Base-by-base conservation (phyloP, 2,329 filamentous ascomycete genomes). In the Ascochyta rabiei region DNA sequence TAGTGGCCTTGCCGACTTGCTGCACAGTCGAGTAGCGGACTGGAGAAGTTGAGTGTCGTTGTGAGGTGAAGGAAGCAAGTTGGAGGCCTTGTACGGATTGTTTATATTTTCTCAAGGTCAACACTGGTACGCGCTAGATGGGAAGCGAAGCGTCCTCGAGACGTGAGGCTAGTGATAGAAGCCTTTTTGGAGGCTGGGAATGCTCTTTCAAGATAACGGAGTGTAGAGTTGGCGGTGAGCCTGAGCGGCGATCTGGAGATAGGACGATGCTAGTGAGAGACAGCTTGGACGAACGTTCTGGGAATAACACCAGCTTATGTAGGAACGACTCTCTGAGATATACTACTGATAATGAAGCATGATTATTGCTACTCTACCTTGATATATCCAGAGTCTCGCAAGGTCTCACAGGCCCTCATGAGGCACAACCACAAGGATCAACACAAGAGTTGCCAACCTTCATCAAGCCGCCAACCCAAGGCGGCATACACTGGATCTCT, bases 51-150 rank as follows among this genome's bases (percentile, higher is more conserved):
- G 40, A 45, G 40, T 24, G 34, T 48, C 21, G 41, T 33, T 31
- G 60, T 63, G 62, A 55, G 58, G 60, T 60, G 49, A 53, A 62
- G 57, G 50, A 55, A 50, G 56, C 58, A 54, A 39, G 26, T 43
- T 39, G 48, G 38, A 57, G 47, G 21, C 34, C 55, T 48, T 26
- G 37, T 41, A 35, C 43, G 34, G 23, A 26, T 42, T 35, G 45
- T 28, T 63, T 68, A 66, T 68, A 65, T 62, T 47, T 38, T 16
- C 2, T 10, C 31, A 2, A 3, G 28, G 5, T 12, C 21, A 49
- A 23, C 43, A n/a, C 33, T 44, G 35, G 9, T 6, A 10, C 21
- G 28, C 45, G 49, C 55, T 50, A 57, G 30, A 12, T 21, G 34
- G 6, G 12, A 43, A 35, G n/a, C 9, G 35, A 37, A 9, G 21